These are phyloP conservation scores for Termitomyces sp. DNA, from an alignment of 768 basidiomycete species.

Conservation along the genomic window DNA sequence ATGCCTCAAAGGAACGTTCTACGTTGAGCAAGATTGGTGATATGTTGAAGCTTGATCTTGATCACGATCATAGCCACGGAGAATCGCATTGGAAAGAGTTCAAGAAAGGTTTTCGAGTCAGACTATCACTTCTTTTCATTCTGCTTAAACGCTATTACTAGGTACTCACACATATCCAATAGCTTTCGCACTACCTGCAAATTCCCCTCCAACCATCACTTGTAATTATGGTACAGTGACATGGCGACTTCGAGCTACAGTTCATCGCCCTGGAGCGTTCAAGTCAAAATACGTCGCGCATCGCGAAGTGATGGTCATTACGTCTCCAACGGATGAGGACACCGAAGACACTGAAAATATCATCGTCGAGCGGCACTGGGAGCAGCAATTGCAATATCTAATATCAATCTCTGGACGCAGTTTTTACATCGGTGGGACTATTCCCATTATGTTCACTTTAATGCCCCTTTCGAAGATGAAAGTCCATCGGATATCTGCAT, in stretches of 20 bases:
- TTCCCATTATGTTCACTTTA: constrained; percentile 76
- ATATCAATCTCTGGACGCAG: constrained; percentile 69
- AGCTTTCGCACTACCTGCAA: constrained; percentile 78
- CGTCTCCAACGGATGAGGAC: constrained; percentile 75
- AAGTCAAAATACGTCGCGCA: constrained; percentile 61
- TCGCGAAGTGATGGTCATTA: constrained; percentile 71
- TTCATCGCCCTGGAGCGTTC: constrained; percentile 80
- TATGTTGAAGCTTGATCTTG: constrained; percentile 30
- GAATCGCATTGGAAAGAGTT: constrained; percentile 80
- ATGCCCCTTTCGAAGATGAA: constrained; percentile 83
- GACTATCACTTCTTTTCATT: background rate
- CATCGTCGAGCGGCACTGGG: constrained; percentile 87
- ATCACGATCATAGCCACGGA: constrained; percentile 36
- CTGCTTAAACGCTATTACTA: constrained; percentile 19
- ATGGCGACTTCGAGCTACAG: constrained; percentile 79
- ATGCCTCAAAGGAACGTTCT: constrained; percentile 24
- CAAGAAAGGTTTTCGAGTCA: constrained; percentile 54
- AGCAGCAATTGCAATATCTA: constrained; percentile 77
- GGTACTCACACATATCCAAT: constrained; percentile 94
- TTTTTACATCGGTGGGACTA: constrained; percentile 76
- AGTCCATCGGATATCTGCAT: constrained; percentile 64
- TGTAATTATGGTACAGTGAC: constrained; percentile 70
- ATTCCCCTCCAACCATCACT: constrained; percentile 70
- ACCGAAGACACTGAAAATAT: constrained; percentile 80
- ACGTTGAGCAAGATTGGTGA: constrained; percentile 33